Base-by-base conservation (phyloP, 495 filamentous ascomycete genomes). In the Cercophora scortea region DNA sequence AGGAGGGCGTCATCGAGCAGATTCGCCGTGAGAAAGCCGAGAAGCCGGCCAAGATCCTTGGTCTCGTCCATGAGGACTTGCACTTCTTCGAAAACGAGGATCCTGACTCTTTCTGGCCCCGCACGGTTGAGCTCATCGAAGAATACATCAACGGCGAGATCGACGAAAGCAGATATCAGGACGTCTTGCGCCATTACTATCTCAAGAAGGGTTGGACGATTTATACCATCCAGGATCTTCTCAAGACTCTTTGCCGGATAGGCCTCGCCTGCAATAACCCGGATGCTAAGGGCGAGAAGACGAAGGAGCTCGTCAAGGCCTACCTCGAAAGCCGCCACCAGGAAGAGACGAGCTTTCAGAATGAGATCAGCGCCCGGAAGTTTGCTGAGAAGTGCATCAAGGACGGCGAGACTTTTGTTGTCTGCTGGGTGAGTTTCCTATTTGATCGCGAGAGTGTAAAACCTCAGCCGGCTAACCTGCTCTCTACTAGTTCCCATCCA, bases 181-280 rank as follows among this genome's bases (percentile, higher is more conserved):
- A 96, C 59, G 86, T 85, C 6, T 77, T 99, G 16, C 85, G 94
- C 6, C 87, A 86, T 52, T 94, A 85, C 63, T 97, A 96, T 66
- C 76, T 97, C 49, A 82, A 83, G 65, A 83, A 80, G 57, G 94
- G 94, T 16, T 97, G 90, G 82, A 86, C 86, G 54, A 68, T 99
- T 15, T 96, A 96, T 69, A 86, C 86, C 41, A 82, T 96, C 56
- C 87, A 90, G 56, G 89, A 92, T 61, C 81, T 96, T 45, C 78
- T 96, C 50, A 77, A 79, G 53, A 80, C 83, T 1, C 82, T 95
- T 45, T 79, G 84, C 40, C 85, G 89, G 47, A 86, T 88, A 50
- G 88, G 83, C 40, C 74, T 87, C 1, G 75, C 72, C 3, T 89
- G 95, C 59, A 82, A 89, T 55, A 84, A 80, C 41, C 80, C 78